These are phyloP conservation scores for Cryptosporidium tyzzeri DNA, from an alignment of 169 alveolate species.

Conservation along the genomic window DNA sequence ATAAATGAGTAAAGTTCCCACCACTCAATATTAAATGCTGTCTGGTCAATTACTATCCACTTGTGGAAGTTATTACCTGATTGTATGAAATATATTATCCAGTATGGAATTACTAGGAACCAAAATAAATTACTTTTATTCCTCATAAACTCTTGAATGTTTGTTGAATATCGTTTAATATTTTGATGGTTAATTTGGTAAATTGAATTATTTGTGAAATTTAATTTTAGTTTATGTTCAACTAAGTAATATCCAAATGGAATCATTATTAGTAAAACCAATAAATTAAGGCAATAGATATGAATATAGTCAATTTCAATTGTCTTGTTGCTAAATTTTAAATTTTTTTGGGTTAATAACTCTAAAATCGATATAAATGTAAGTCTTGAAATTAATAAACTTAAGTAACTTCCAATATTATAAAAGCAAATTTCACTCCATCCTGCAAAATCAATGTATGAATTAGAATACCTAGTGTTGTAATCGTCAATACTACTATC, in stretches of 20 bases:
- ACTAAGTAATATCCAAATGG: conserved; percentile 17
- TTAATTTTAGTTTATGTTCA: neutral
- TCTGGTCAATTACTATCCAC: conserved; percentile 36
- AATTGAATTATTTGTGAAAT: neutral
- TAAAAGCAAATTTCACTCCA: conserved; percentile 45
- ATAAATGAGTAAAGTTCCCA: conserved; percentile 40
- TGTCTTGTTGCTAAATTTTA: neutral
- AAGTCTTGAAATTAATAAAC: conserved; percentile 20
- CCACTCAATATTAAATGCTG: conserved; percentile 12
- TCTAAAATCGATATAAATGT: conserved; percentile 17
- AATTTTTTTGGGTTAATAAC: neutral
- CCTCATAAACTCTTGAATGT: neutral
- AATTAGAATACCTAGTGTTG: neutral
- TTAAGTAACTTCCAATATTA: conserved; percentile 21
- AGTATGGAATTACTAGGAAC: conserved; percentile 50
- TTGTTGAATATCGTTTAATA: conserved; percentile 1
- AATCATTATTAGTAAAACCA: conserved; percentile 12
- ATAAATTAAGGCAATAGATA: conserved; percentile 20
- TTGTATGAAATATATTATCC: conserved; percentile 54
- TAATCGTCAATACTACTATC: neutral
- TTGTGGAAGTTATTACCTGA: conserved; percentile 46
- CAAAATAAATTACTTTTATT: conserved; percentile 12
- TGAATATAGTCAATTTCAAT: neutral
- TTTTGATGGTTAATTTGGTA: neutral
- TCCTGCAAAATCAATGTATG: neutral